These are phyloP conservation scores for Melaleuca alternifolia DNA, from an alignment of 345 rosid genomes.

Conservation along the genomic window DNA sequence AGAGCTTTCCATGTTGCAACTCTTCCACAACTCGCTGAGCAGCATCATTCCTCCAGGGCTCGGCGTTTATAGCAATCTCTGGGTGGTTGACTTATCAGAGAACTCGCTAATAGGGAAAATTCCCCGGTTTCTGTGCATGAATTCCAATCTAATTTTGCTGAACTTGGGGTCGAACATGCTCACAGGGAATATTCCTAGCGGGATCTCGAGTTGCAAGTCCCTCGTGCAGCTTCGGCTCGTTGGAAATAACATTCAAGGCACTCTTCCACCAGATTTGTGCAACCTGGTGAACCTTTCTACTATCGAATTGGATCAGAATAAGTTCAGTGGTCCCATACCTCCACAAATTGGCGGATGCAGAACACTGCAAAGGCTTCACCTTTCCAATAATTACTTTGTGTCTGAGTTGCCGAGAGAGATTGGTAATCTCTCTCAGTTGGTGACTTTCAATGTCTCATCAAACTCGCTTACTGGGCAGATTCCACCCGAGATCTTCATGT, in stretches of 20 bases:
- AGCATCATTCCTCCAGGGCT: slow-evolving; percentile 69
- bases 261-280: slow-evolving; percentile 60
- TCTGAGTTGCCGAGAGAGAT: slow-evolving; percentile 68
- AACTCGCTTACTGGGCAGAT: slow-evolving; percentile 57
- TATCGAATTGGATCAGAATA: slow-evolving; percentile 61
- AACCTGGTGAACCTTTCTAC: slow-evolving; percentile 49
- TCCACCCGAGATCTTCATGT: slow-evolving; percentile 56
- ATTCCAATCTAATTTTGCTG: slow-evolving; percentile 39
- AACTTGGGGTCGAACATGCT: slow-evolving; percentile 66
- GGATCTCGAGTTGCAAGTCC: slow-evolving; percentile 46
- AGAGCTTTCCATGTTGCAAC: slow-evolving; percentile 54
- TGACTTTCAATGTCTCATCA: slow-evolving; percentile 63
- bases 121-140: slow-evolving; percentile 53
- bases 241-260: slow-evolving; percentile 50
- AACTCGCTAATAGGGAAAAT: slow-evolving; percentile 58
- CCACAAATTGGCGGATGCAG: slow-evolving; percentile 52
- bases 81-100: slow-evolving; percentile 73
- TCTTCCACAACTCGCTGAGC: slow-evolving; percentile 54
- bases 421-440: slow-evolving; percentile 58
- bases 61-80: slow-evolving; percentile 53
- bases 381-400: slow-evolving; percentile 47
- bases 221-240: slow-evolving; percentile 57
- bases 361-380: slow-evolving; percentile 57
- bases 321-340: slow-evolving; percentile 62
- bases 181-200: slow-evolving; percentile 54